A percentile compares a stretch with the other conserved stretches of the same genome.
phyloP scores from a whole-genome alignment of 2,329 filamentous ascomycete species.

The Neofusicoccum laricinum region DNA sequence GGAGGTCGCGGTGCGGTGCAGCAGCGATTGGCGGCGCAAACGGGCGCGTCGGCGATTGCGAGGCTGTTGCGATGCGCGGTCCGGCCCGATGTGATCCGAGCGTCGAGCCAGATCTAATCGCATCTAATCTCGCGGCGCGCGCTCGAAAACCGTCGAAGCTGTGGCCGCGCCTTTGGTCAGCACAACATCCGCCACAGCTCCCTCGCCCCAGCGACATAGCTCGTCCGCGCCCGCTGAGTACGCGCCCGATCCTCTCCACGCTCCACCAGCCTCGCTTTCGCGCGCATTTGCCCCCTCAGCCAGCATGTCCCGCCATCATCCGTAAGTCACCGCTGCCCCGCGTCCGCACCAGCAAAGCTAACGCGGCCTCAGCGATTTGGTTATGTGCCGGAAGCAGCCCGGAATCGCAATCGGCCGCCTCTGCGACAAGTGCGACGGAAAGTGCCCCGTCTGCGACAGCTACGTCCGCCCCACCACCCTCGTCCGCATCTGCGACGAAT shows the following conservation, averaged over 20 bases:
- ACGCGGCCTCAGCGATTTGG: slow-evolving; percentile 68
- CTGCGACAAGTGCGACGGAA: slow-evolving; percentile 99
- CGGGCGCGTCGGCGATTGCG: slow-evolving; percentile 10
- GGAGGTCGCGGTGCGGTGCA: neutral
- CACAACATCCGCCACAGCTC: neutral
- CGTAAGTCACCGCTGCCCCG: slow-evolving; percentile 54
- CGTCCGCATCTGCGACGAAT: slow-evolving; percentile 98
- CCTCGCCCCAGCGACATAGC: neutral
- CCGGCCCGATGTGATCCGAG: slow-evolving; percentile 6
- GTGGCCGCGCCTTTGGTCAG: neutral
- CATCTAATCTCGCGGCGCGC: slow-evolving; percentile 1
- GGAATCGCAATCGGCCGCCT: slow-evolving; percentile 97
- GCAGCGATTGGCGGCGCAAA: slow-evolving; percentile 7
- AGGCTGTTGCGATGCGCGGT: neutral
- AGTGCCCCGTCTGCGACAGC: slow-evolving; percentile 97
- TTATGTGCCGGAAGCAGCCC: slow-evolving; percentile 98
- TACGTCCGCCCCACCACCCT: slow-evolving; percentile 98
- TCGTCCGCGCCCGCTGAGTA: neutral
- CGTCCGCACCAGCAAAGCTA: slow-evolving; percentile 18
- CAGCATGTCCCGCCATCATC: slow-evolving; percentile 87
- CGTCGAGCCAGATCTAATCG: neutral
- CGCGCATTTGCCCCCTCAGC: neutral
- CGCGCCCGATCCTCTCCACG: neutral
- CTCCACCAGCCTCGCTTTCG: neutral
- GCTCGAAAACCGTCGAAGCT: slow-evolving; percentile 8